Conservation (phyloP, 371 early-diverging fungal species). For the Mortierella sp. region DNA sequence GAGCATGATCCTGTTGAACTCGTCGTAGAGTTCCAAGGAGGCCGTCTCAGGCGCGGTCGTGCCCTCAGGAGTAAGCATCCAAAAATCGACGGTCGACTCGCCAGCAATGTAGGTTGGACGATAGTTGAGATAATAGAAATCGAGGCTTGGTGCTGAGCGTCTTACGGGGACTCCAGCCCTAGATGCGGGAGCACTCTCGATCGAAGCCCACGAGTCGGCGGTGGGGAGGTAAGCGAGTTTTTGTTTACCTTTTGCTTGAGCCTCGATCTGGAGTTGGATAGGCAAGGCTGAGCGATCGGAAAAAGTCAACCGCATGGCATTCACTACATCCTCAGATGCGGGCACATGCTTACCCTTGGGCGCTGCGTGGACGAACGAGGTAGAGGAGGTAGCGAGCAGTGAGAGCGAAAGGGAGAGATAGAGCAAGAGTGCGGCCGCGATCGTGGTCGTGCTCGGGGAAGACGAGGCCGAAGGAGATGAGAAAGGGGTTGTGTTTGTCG, state of each 20-base stretch:
- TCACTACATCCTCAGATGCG: constrained; percentile 2
- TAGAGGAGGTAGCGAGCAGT: background rate
- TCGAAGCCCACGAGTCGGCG: background rate
- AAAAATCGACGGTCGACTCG: constrained; percentile 39
- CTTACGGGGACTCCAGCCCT: background rate
- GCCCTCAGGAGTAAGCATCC: constrained; percentile 43
- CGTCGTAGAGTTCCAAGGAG: constrained; percentile 35
- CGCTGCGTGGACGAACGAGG: background rate
- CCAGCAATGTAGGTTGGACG: constrained; percentile 32
- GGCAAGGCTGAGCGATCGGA: constrained; percentile 18
- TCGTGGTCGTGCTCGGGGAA: background rate
- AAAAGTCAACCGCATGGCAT: constrained; percentile 22
- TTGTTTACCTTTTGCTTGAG: constrained; percentile 19
- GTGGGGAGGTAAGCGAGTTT: constrained; percentile 37
- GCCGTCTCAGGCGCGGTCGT: constrained; percentile 20
- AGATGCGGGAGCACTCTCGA: background rate
- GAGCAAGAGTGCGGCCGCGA: too few relatives aligned
- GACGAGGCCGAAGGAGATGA: background rate
- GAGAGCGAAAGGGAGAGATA: too few relatives aligned
- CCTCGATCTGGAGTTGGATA: constrained; percentile 42
- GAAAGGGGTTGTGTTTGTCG: too few relatives aligned
- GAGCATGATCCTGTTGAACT: constrained; percentile 28
- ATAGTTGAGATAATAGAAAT: constrained; percentile 49
- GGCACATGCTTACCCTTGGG: background rate
- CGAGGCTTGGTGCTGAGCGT: constrained; percentile 5